Percentiles rank a stretch among this genome's conserved stretches.
These are phyloP conservation scores for Alternaria alternata DNA, from an alignment of 2,329 filamentous ascomycete species.

Conservation along the genomic window DNA sequence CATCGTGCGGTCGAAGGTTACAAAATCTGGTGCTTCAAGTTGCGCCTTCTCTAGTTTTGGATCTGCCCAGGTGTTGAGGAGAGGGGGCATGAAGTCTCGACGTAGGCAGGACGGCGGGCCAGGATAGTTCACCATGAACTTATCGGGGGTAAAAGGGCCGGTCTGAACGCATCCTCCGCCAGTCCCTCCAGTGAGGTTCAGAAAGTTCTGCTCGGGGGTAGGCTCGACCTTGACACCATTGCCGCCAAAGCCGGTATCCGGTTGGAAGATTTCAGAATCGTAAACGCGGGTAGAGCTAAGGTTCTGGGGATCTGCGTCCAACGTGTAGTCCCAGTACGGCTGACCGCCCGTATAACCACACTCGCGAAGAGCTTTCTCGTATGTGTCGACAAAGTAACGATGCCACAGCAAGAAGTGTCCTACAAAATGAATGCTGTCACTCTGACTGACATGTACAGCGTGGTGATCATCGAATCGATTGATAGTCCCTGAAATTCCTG, in stretches of 20 bases:
- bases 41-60: not conserved
- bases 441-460: not conserved
- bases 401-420: not conserved
- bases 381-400: not conserved
- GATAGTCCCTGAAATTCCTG: not conserved
- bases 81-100: not conserved
- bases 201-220: not conserved
- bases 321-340: constrained; percentile 44
- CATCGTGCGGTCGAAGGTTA: not conserved
- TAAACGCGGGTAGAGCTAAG: no score
- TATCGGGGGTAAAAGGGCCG: not conserved
- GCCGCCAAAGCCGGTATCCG: not conserved
- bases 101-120: not conserved
- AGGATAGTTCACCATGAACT: not conserved
- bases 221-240: not conserved
- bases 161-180: not conserved
- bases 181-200: not conserved
- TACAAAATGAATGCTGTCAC: not conserved
- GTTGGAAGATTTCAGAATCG: not conserved
- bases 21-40: not conserved
- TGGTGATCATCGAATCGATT: not conserved
- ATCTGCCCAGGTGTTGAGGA: not conserved
- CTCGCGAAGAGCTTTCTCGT: constrained; percentile 12
- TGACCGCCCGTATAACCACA: constrained; percentile 35
- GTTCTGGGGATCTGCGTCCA: not conserved